phyloP scores from a whole-genome alignment of 768 basidiomycete species.

The Tubosaeta sp. region DNA sequence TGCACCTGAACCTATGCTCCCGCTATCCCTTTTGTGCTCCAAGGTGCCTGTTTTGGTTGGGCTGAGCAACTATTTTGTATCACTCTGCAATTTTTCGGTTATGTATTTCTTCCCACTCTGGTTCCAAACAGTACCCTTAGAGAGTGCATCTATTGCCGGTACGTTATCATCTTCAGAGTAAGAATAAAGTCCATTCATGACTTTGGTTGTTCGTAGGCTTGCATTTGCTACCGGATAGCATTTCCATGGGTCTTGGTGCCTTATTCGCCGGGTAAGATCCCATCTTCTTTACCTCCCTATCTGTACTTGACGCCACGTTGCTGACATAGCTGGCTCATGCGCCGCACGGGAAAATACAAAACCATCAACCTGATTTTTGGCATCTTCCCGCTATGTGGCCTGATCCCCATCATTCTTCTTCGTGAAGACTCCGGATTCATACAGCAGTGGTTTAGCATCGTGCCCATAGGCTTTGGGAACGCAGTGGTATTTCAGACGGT shows the following conservation, averaged over 20 bases:
- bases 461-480: slow-evolving; percentile 15
- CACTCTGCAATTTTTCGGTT: slow-evolving; percentile 69
- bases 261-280: slow-evolving; percentile 43
- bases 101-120: slow-evolving; percentile 78
- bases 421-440: slow-evolving; percentile 21
- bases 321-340: slow-evolving; percentile 40
- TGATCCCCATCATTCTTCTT: slow-evolving; percentile 33
- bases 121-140: slow-evolving; percentile 74
- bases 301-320: too few species aligned
- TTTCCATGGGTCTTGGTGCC: slow-evolving; percentile 47
- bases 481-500: slow-evolving; percentile 18
- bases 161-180: not conserved
- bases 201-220: slow-evolving; percentile 29
- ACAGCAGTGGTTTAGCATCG: slow-evolving; percentile 21
- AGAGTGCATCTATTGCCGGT: slow-evolving; percentile 66
- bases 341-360: slow-evolving; percentile 49
- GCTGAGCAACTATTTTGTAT: slow-evolving; percentile 66
- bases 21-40: slow-evolving; percentile 58
- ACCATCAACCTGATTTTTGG: slow-evolving; percentile 46
- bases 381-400: slow-evolving; percentile 43
- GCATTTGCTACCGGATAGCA: slow-evolving; percentile 47
- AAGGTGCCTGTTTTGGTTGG: slow-evolving; percentile 69
- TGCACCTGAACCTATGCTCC: slow-evolving; percentile 66
- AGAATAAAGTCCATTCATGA: not conserved
- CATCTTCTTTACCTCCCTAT: too few species aligned